phyloP scores from a whole-genome alignment of 768 basidiomycete genomes.

The Termitomyces titanicus region DNA sequence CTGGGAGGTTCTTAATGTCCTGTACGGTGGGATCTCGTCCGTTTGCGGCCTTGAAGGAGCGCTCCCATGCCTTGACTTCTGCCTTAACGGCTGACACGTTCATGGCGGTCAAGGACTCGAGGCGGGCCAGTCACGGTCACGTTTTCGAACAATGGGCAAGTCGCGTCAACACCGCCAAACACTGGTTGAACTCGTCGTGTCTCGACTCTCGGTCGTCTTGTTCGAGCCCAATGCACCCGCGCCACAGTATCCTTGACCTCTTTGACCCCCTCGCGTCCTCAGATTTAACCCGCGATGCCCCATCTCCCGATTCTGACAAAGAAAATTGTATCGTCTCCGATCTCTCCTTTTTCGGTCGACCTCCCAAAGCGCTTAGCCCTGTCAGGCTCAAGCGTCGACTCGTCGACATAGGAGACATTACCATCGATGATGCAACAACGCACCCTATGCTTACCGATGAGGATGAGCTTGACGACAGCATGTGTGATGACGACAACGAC shows the following conservation, averaged over 20 bases:
- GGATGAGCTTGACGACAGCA: slow-evolving; percentile 29
- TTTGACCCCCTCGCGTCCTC: slow-evolving; percentile 46
- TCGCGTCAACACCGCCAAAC: slow-evolving; percentile 42
- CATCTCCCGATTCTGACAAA: slow-evolving; percentile 41
- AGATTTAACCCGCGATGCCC: slow-evolving; percentile 15
- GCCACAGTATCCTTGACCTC: slow-evolving; percentile 43
- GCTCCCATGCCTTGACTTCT: slow-evolving; percentile 80
- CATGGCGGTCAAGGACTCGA: slow-evolving; percentile 21
- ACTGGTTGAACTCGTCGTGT: slow-evolving; percentile 14
- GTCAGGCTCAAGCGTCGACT: slow-evolving; percentile 36
- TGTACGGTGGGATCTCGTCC: slow-evolving; percentile 61
- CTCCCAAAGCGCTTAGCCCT: slow-evolving; percentile 22
- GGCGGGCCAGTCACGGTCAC: slow-evolving; percentile 10
- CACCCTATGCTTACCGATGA: slow-evolving; percentile 30
- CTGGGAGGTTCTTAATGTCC: slow-evolving; percentile 62
- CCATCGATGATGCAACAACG: slow-evolving; percentile 33
- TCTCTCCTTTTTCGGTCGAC: slow-evolving; percentile 30
- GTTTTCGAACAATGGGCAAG: slow-evolving; percentile 8
- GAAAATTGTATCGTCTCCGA: slow-evolving; percentile 31
- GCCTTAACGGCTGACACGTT: slow-evolving; percentile 51
- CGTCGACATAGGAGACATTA: slow-evolving; percentile 48
- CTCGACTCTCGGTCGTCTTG: slow-evolving; percentile 4
- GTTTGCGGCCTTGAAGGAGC: slow-evolving; percentile 53
- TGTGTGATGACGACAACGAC: slow-evolving; percentile 32
- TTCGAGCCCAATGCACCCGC: slow-evolving; percentile 35